A percentile compares a stretch with the other conserved stretches of the same genome.
Evolutionary conservation across 1,284 basidiomycete species (phyloP).

Genomic region (Austroboletus olivaceoglutinosus): DNA sequence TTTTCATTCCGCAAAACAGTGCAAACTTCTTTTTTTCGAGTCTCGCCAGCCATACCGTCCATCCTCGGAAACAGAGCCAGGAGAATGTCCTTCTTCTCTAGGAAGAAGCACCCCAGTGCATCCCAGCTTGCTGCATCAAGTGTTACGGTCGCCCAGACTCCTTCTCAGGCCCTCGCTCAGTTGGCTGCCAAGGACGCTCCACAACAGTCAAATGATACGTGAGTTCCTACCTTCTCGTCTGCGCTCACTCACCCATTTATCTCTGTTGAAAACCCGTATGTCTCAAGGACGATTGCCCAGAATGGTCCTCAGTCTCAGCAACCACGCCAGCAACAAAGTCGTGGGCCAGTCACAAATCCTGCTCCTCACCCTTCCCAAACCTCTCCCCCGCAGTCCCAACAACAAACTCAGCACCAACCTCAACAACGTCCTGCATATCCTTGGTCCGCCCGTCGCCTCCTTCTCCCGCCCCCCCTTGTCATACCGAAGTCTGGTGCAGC

Average conservation of each 20-base stretch:
- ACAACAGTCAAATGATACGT: slow-evolving; percentile 39
- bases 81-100: slow-evolving; percentile 88
- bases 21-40: slow-evolving; percentile 19
- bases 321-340: slow-evolving; percentile 34
- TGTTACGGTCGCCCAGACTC: slow-evolving; percentile 57
- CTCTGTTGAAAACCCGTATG: slow-evolving; percentile 1
- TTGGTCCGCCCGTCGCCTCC: slow-evolving; percentile 72
- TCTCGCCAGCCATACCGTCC: slow-evolving; percentile 53
- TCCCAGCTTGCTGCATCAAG: slow-evolving; percentile 39
- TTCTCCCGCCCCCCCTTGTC: slow-evolving; percentile 61
- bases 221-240: slow-evolving; percentile 29
- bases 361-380: slow-evolving; percentile 25
- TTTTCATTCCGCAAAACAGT: slow-evolving; percentile 15
- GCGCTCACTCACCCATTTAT: slow-evolving; percentile 8
- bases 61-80: slow-evolving; percentile 53
- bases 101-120: slow-evolving; percentile 66
- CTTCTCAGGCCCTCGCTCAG: slow-evolving; percentile 64
- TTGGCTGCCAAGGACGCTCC: slow-evolving; percentile 37
- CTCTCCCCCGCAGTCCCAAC: slow-evolving; percentile 26
- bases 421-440: slow-evolving; percentile 68
- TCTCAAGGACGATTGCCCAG: slow-evolving; percentile 19
- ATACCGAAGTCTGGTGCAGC: slow-evolving; percentile 60
- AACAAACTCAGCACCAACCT: slow-evolving; percentile 27
- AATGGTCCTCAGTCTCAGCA: slow-evolving; percentile 33
- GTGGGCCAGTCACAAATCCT: slow-evolving; percentile 22